Evolutionary conservation across 768 basidiomycete genomes (phyloP).

Genomic region (Rhodosporidiobolus sp.): DNA sequence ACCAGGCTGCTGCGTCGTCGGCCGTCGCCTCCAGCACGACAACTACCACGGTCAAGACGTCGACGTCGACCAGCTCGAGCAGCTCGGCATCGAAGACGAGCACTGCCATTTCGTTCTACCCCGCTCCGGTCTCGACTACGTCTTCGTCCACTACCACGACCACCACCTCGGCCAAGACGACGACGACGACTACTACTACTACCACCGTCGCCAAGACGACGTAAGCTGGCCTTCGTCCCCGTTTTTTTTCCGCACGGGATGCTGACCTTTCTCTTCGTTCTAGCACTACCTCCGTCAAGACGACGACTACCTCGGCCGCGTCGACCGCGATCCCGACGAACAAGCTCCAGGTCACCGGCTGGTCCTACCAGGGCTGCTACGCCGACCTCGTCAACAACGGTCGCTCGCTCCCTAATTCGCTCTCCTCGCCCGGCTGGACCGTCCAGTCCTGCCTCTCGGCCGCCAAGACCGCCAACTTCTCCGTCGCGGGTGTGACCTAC

Average conservation of each 20-base stretch:
- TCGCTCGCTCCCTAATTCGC: slow-evolving; percentile 17
- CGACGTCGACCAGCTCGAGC: neutral
- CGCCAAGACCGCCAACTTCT: neutral
- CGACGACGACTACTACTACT: neutral
- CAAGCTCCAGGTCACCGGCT: neutral
- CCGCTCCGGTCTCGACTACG: no score
- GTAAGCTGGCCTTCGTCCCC: no score
- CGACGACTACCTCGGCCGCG: slow-evolving; percentile 8
- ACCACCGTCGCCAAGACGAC: neutral
- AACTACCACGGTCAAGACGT: neutral
- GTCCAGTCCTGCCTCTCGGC: slow-evolving; percentile 10
- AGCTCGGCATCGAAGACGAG: no score
- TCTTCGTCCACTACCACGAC: neutral
- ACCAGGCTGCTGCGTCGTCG: neutral
- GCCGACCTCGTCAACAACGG: slow-evolving; percentile 21
- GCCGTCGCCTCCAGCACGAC: neutral
- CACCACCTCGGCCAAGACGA: no score
- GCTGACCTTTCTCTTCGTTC: no score
- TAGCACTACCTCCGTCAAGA: no score
- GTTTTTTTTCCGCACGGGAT: no score
- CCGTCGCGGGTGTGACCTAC: slow-evolving; percentile 22
- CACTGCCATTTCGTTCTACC: no score
- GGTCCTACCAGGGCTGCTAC: slow-evolving; percentile 26
- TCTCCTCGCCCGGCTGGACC: slow-evolving; percentile 7
- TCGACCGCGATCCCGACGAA: neutral